phyloP scores from a whole-genome alignment of 2,329 filamentous ascomycete species.

The Fusarium poae region DNA sequence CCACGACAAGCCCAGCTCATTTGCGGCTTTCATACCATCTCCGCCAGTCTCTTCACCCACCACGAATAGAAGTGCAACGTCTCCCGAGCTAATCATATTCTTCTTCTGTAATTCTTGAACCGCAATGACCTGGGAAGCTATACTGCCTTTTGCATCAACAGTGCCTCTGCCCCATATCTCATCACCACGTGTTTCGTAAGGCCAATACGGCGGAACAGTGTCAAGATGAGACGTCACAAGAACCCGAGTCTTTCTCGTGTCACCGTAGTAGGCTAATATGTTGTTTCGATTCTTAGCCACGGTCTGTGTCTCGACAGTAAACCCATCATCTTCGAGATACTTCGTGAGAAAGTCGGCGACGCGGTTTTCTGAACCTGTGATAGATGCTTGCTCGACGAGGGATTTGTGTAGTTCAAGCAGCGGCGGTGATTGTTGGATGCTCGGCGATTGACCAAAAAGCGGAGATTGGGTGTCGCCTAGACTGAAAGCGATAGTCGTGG shows the following conservation, averaged over 20 bases:
- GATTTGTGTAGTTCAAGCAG: constrained; percentile 7
- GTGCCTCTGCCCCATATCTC: constrained; percentile 19
- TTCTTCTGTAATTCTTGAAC: not conserved
- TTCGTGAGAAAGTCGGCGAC: not conserved
- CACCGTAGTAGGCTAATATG: constrained; percentile 6
- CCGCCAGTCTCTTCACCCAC: not conserved
- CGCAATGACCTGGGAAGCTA: constrained; percentile 1
- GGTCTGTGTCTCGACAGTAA: not conserved
- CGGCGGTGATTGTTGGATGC: accelerated
- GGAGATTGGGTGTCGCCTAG: not conserved
- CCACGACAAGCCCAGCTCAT: constrained; percentile 7
- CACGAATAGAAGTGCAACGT: constrained; percentile 6
- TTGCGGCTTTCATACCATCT: not conserved
- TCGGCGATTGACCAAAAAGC: not conserved
- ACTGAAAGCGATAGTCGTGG: not conserved
- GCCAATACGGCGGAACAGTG: constrained; percentile 17
- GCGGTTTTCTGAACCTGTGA: constrained; percentile 5
- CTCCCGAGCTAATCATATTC: accelerated
- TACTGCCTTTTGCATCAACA: constrained; percentile 13
- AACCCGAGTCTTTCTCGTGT: not conserved
- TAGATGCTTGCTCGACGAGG: constrained; percentile 1
- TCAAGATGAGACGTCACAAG: constrained; percentile 18
- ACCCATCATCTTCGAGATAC: not conserved
- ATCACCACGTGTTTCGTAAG: constrained; percentile 7
- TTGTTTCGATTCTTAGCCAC: constrained; percentile 1